phyloP scores from a whole-genome alignment of 306 rosid species.

The Cajanus cajan region DNA sequence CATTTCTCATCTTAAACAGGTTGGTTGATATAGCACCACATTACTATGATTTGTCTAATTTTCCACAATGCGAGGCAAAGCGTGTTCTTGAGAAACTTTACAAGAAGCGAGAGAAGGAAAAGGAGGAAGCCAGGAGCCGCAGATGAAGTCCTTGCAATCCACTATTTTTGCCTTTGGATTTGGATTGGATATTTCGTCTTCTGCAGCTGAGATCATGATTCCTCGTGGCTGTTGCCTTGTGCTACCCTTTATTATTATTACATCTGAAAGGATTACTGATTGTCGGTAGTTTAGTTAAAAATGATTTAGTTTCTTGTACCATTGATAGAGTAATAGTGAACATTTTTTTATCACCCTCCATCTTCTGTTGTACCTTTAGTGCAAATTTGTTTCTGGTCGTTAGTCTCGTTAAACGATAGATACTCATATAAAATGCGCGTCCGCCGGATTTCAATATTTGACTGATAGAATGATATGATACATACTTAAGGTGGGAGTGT shows the following conservation, averaged over 20 bases:
- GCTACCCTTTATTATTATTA: not conserved
- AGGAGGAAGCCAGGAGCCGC: slow-evolving; percentile 55
- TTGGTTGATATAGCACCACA: slow-evolving; percentile 80
- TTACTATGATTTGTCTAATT: slow-evolving; percentile 73
- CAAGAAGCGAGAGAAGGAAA: slow-evolving; percentile 78
- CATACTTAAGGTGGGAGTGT: not conserved
- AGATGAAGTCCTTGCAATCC: slow-evolving; percentile 40
- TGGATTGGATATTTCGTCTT: slow-evolving; percentile 1
- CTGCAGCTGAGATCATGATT: not conserved
- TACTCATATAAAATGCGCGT: not conserved
- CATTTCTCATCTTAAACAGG: slow-evolving; percentile 44
- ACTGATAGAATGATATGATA: not conserved
- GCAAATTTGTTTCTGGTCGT: slow-evolving; percentile 8
- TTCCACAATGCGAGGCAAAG: slow-evolving; percentile 91
- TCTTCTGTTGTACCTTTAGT: not conserved
- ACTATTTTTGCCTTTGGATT: slow-evolving; percentile 1
- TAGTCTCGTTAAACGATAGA: not conserved
- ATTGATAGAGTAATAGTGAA: slow-evolving; percentile 16
- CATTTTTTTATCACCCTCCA: not conserved
- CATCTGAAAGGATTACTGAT: not conserved
- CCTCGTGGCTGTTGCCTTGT: not conserved
- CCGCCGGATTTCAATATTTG: not conserved
- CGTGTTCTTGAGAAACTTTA: slow-evolving; percentile 82
- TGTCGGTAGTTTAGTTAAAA: not conserved
- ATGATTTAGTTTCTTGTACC: slow-evolving; percentile 21